phyloP scores from a whole-genome alignment of 345 rosid genomes.

The Ceriops tagal region DNA sequence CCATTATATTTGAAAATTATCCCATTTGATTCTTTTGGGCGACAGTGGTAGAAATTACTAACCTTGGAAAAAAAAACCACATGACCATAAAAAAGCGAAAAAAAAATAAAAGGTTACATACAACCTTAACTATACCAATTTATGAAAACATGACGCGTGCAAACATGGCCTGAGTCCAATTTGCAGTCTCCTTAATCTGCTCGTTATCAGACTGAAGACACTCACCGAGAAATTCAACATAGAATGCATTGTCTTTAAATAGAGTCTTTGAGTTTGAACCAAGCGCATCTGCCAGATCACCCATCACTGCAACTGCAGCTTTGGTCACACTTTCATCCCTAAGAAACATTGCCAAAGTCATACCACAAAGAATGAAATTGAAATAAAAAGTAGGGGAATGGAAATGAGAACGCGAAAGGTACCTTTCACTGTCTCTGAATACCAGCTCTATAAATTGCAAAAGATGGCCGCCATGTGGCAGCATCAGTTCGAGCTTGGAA shows the following conservation, averaged over 20 bases:
- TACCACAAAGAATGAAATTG: neutral
- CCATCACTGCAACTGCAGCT: constrained; percentile 90
- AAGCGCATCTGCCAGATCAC: constrained; percentile 87
- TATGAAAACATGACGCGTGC: constrained; percentile 67
- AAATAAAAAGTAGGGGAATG: neutral
- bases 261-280: constrained; percentile 65
- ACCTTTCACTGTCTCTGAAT: constrained; percentile 69
- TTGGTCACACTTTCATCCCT: constrained; percentile 88
- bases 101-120: neutral
- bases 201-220: constrained; percentile 83
- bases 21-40: no score
- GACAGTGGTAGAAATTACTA: no score
- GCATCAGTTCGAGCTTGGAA: constrained; percentile 68
- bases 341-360: constrained; percentile 5
- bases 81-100: neutral
- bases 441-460: constrained; percentile 77
- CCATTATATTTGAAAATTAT: no score
- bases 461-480: constrained; percentile 78
- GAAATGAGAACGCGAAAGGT: neutral
- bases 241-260: constrained; percentile 61
- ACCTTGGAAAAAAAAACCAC: neutral
- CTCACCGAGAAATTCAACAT: constrained; percentile 54
- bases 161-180: constrained; percentile 86
- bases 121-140: neutral
- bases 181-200: constrained; percentile 79